phyloP scores from a whole-genome alignment of 306 rosid genomes.

The Dalbergia oliveri region DNA sequence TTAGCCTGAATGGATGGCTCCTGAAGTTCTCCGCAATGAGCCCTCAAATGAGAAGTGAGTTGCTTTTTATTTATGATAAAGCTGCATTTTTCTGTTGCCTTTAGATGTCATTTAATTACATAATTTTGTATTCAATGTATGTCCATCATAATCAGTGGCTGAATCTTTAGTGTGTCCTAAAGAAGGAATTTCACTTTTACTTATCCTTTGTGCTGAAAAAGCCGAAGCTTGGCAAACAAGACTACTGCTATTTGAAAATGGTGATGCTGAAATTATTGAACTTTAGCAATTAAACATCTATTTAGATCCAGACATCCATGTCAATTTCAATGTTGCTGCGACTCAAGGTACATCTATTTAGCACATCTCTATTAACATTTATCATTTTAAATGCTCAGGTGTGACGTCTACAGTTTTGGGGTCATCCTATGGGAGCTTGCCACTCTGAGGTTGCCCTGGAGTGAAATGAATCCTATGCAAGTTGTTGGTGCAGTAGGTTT shows the following conservation, averaged over 20 bases:
- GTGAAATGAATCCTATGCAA: conserved; percentile 99
- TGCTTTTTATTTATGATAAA: conserved; percentile 31
- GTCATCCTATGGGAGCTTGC: conserved; percentile 99
- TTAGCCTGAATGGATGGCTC: conserved; percentile 99
- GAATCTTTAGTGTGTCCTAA: conserved; percentile 30
- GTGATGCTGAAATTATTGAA: background rate
- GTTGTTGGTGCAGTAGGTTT: conserved; percentile 99
- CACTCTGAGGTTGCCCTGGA: conserved; percentile 91
- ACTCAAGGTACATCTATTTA: background rate
- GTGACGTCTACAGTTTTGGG: conserved; percentile 98
- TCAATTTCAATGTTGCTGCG: background rate
- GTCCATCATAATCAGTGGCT: conserved; percentile 24
- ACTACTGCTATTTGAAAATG: background rate
- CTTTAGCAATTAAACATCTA: background rate
- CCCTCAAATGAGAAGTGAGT: conserved; percentile 98
- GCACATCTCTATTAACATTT: conserved; percentile 4
- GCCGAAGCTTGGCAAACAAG: background rate
- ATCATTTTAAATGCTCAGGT: conserved; percentile 63
- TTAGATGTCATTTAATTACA: background rate
- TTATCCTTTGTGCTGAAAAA: background rate
- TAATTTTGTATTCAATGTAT: conserved; percentile 3
- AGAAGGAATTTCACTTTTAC: background rate
- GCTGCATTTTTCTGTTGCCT: conserved; percentile 10
- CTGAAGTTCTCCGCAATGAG: conserved; percentile 98
- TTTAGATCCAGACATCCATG: background rate